A percentile compares a stretch with the other conserved stretches of the same genome.
Evolutionary conservation across 768 basidiomycete species (phyloP).

Genomic region (Suillus clintonianus): DNA sequence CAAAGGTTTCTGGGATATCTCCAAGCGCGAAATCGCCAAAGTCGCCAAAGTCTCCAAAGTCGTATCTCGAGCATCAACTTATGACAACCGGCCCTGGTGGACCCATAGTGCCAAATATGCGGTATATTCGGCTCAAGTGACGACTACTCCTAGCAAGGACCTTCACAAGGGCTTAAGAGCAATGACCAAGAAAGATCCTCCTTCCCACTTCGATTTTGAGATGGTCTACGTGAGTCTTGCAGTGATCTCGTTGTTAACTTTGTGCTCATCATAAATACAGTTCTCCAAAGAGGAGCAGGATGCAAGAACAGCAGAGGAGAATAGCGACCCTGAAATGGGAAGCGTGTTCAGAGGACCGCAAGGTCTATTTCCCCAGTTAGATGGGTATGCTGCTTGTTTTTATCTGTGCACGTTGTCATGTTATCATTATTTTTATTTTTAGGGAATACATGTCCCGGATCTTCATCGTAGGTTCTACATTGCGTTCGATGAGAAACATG

Average conservation of each 20-base stretch:
- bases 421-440: conserved; percentile 36
- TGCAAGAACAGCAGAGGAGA: conserved; percentile 63
- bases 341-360: conserved; percentile 66
- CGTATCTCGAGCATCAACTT: not conserved
- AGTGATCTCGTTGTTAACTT: not conserved
- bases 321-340: conserved; percentile 54
- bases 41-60: not conserved
- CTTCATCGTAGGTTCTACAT: conserved; percentile 60
- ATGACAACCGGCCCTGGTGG: not conserved
- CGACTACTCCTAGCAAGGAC: conserved; percentile 59
- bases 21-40: not conserved
- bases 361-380: conserved; percentile 78
- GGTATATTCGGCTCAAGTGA: conserved; percentile 37
- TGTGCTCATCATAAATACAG: conserved; percentile 32
- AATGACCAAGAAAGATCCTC: conserved; percentile 91
- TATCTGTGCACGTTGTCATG: not conserved
- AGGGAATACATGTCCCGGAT: conserved; percentile 52
- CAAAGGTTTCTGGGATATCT: conserved; percentile 4
- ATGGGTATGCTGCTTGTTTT: conserved; percentile 50
- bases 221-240: conserved; percentile 70
- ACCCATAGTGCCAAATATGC: conserved; percentile 5
- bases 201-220: conserved; percentile 67
- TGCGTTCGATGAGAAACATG: not conserved
- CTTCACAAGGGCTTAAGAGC: conserved; percentile 68
- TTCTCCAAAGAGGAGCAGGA: conserved; percentile 78